phyloP scores from a whole-genome alignment of 2,329 filamentous ascomycete genomes.

The Hawksworthiomyces lignivorus region DNA sequence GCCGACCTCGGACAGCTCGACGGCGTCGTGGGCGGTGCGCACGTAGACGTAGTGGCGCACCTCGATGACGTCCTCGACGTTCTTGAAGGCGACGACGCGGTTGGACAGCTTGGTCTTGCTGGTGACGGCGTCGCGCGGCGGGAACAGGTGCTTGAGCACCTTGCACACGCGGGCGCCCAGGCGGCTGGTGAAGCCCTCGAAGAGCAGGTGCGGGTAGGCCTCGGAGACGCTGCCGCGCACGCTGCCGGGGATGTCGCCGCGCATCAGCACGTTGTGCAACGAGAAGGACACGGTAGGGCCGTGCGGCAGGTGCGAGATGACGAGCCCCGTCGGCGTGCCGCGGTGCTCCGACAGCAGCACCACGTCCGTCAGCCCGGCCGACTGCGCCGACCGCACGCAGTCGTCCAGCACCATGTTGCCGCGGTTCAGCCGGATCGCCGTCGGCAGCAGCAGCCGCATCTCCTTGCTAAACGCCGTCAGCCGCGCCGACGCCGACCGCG shows the following conservation, averaged over 20 bases:
- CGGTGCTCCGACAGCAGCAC: conserved; percentile 86
- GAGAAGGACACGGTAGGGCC: conserved; percentile 76
- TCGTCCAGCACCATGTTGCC: conserved; percentile 85
- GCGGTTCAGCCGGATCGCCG: conserved; percentile 79
- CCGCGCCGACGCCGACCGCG: conserved; percentile 75
- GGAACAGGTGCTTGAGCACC: conserved; percentile 89
- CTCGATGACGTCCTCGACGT: conserved; percentile 89
- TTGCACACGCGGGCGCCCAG: conserved; percentile 79
- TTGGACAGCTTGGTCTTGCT: conserved; percentile 71
- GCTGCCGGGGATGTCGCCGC: conserved; percentile 85
- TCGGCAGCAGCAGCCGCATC: conserved; percentile 64
- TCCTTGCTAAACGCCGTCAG: conserved; percentile 91
- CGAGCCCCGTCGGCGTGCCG: conserved; percentile 78
- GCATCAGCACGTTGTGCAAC: conserved; percentile 86
- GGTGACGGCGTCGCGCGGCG: conserved; percentile 71
- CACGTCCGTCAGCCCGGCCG: conserved; percentile 74
- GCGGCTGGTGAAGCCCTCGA: conserved; percentile 81
- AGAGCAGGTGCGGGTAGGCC: conserved; percentile 88
- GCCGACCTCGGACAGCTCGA: conserved; percentile 83
- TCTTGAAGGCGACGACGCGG: conserved; percentile 87
- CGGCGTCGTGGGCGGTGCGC: conserved; percentile 79
- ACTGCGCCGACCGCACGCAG: conserved; percentile 72
- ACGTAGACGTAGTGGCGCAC: conserved; percentile 78
- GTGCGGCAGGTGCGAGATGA: conserved; percentile 75
- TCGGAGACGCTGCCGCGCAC: conserved; percentile 84